phyloP scores from a whole-genome alignment of 805 yeast species.

The Suhomyces sp. region DNA sequence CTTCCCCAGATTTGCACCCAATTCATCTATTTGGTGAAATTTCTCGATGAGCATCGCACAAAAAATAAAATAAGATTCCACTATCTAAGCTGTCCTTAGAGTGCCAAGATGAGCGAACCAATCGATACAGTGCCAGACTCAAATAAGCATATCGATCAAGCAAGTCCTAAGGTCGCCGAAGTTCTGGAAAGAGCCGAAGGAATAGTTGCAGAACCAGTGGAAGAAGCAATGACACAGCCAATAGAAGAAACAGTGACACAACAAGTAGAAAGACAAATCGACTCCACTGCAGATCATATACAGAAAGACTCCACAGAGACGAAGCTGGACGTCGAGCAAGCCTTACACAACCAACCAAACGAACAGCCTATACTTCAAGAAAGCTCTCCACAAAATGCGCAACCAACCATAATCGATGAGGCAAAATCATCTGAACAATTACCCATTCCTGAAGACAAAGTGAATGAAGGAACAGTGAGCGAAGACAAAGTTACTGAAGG shows the following conservation, averaged over 20 bases:
- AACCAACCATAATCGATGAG: not conserved
- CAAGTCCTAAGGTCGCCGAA: not conserved
- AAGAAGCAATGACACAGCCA: not conserved
- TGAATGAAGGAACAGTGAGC: not conserved
- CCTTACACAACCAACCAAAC: not conserved
- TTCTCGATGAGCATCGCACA: conserved; percentile 4
- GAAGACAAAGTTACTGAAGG: not conserved
- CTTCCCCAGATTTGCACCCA: not conserved
- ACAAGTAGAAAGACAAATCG: not conserved
- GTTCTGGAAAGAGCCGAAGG: not conserved
- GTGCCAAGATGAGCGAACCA: not conserved
- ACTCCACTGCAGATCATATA: not conserved
- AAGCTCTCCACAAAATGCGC: not conserved
- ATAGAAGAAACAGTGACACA: not conserved
- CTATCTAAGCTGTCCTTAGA: not conserved
- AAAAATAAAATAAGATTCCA: not conserved
- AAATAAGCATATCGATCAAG: not conserved
- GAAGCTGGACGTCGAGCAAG: not conserved
- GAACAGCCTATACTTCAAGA: not conserved
- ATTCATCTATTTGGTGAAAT: not conserved
- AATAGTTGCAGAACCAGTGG: not conserved
- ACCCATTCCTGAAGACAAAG: not conserved
- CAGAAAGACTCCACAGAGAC: not conserved
- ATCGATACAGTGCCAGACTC: not conserved
- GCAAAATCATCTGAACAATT: not conserved